phyloP scores from a whole-genome alignment of 2,329 filamentous ascomycete species.

The Fusarium scirpi region DNA sequence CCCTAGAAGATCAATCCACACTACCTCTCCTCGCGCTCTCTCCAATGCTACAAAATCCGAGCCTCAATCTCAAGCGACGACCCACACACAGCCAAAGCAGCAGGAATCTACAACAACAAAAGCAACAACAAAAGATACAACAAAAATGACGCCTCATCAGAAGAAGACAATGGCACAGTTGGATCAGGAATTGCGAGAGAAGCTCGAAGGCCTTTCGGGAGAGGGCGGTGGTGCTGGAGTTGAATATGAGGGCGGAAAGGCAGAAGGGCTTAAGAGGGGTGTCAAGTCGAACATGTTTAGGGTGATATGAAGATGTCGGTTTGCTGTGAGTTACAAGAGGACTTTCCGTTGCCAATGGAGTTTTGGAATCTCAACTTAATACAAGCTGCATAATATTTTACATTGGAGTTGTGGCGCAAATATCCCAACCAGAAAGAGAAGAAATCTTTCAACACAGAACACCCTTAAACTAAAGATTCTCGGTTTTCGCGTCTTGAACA shows the following conservation, averaged over 20 bases:
- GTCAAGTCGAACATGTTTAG: slow-evolving; percentile 84
- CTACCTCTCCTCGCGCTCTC: rapidly evolving
- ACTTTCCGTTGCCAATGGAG: rapidly evolving
- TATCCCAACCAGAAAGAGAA: neutral
- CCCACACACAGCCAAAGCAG: neutral
- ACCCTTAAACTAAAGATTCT: neutral
- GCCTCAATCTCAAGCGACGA: neutral
- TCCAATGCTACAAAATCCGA: rapidly evolving
- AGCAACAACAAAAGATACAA: neutral
- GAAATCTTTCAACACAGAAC: rapidly evolving
- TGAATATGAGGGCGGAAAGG: slow-evolving; percentile 80
- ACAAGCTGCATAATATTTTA: rapidly evolving
- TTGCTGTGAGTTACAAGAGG: neutral
- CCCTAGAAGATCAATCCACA: neutral
- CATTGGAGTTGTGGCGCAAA: rapidly evolving
- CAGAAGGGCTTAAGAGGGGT: slow-evolving; percentile 77
- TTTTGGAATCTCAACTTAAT: neutral
- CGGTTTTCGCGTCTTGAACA: neutral
- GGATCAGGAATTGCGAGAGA: slow-evolving; percentile 74
- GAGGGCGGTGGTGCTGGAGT: slow-evolving; percentile 78
- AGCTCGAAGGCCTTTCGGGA: slow-evolving; percentile 74
- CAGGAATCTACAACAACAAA: neutral
- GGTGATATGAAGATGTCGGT: slow-evolving; percentile 60
- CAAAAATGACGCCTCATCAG: neutral
- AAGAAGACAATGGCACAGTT: slow-evolving; percentile 70